These are phyloP conservation scores for Pseudomassariella vexata DNA, from an alignment of 2,329 filamentous ascomycete genomes.

Conservation along the genomic window DNA sequence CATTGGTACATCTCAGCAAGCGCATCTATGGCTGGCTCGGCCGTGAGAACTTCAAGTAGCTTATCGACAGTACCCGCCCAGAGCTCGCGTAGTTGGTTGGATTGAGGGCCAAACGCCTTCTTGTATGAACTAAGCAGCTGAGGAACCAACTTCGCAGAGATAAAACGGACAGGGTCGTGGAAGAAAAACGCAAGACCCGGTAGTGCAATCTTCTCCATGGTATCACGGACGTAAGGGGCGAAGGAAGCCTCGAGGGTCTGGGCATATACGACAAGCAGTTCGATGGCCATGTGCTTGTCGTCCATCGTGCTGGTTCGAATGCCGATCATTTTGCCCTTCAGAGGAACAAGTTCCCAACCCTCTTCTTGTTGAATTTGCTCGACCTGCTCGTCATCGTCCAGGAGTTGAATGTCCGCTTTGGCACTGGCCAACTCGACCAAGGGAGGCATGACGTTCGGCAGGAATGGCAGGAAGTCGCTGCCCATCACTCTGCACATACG, in stretches of 20 bases:
- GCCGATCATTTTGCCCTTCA: conserved; percentile 97
- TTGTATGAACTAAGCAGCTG: conserved; percentile 92
- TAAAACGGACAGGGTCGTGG: conserved; percentile 93
- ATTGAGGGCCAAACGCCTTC: conserved; percentile 78
- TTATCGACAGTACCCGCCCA: conserved; percentile 86
- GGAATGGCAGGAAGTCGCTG: conserved; percentile 84
- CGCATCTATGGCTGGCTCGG: conserved; percentile 92
- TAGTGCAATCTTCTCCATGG: conserved; percentile 94
- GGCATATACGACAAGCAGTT: conserved; percentile 94
- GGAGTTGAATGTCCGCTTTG: conserved; percentile 92
- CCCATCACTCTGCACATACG: conserved; percentile 96
- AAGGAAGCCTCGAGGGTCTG: conserved; percentile 92
- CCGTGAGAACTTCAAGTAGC: conserved; percentile 85
- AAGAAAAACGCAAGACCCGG: conserved; percentile 97
- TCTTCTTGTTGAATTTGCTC: conserved; percentile 91
- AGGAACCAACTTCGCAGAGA: conserved; percentile 90
- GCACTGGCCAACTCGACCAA: conserved; percentile 85
- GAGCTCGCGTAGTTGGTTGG: conserved; percentile 71
- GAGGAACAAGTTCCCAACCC: conserved; percentile 92
- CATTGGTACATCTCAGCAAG: conserved; percentile 99
- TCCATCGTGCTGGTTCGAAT: conserved; percentile 96
- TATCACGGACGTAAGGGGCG: conserved; percentile 83
- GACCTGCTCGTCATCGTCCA: conserved; percentile 92
- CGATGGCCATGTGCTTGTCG: conserved; percentile 99
- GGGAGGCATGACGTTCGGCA: conserved; percentile 90